These are phyloP conservation scores for Basipetospora chlamydospora DNA, from an alignment of 2,329 filamentous ascomycete species.

Conservation along the genomic window DNA sequence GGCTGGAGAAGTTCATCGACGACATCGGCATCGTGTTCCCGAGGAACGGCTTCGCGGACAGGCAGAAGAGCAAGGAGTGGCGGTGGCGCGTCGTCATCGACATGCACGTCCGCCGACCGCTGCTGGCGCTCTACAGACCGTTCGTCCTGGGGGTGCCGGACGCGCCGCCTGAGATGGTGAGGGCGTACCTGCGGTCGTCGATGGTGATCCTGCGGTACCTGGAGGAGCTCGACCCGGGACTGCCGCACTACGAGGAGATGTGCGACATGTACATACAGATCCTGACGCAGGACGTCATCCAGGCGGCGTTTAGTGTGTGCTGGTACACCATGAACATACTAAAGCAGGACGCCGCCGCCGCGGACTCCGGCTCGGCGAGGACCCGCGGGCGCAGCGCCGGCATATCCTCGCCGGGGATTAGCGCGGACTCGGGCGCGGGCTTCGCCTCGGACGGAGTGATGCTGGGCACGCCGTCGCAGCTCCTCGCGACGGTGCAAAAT, in stretches of 20 bases:
- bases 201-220: constrained; percentile 41
- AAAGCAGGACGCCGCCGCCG: constrained; percentile 5
- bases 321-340: constrained; percentile 29
- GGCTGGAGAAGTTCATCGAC: constrained; percentile 37
- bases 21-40: constrained; percentile 40
- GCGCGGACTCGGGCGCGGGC: too few relatives aligned
- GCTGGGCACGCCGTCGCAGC: constrained; percentile 26
- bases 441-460: constrained; percentile 11
- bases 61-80: constrained; percentile 35
- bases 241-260: constrained; percentile 30
- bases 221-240: constrained; percentile 35
- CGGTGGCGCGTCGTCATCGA: constrained; percentile 34
- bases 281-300: constrained; percentile 37
- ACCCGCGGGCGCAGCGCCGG: background rate
- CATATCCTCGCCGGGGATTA: background rate
- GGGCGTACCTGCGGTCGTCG: constrained; percentile 37
- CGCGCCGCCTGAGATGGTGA: constrained; percentile 34
- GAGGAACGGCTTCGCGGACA: constrained; percentile 25
- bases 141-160: constrained; percentile 37
- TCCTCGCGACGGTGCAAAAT: constrained; percentile 30
- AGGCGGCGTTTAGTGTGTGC: constrained; percentile 40
- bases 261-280: constrained; percentile 38
- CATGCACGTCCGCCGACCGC: constrained; percentile 36
- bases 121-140: constrained; percentile 38
- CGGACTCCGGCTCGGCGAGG: too few relatives aligned